Conservation (phyloP, 2,329 filamentous ascomycete genomes). For the Fusarium pseudonygamai region DNA sequence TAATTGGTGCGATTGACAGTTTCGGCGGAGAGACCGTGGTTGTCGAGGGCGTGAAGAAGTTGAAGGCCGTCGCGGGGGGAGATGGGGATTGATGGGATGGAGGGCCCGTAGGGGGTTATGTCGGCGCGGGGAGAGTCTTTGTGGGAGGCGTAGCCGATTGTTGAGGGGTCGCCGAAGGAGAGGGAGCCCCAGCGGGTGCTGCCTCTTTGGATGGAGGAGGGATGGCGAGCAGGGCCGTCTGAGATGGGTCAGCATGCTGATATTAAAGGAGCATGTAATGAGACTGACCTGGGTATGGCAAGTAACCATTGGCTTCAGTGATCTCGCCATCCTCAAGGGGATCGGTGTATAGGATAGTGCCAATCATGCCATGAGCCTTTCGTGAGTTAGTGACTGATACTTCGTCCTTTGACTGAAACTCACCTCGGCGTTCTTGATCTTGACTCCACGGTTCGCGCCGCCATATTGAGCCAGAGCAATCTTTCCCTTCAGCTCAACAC, state of each 20-base stretch:
- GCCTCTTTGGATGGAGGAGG: conserved; percentile 29
- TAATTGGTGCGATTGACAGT: conserved; percentile 21
- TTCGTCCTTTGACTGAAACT: no score
- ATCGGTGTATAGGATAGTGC: conserved; percentile 21
- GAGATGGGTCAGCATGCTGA: neutral
- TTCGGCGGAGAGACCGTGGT: conserved; percentile 9
- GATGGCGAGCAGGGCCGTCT: conserved; percentile 31
- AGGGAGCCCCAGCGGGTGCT: conserved; percentile 32
- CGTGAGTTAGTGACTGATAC: fast-evolving
- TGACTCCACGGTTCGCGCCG: conserved; percentile 24
- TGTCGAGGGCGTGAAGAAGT: conserved; percentile 10
- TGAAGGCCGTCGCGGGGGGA: conserved; percentile 22
- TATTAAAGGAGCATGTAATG: fast-evolving
- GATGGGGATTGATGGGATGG: conserved; percentile 29
- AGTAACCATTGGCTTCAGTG: conserved; percentile 21
- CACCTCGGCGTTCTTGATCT: conserved; percentile 31
- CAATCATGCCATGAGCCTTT: conserved; percentile 24
- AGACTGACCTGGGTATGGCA: conserved; percentile 16
- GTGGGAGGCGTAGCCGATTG: conserved; percentile 31
- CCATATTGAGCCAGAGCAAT: conserved; percentile 22
- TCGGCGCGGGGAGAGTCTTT: conserved; percentile 28
- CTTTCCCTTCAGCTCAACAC: conserved; percentile 16
- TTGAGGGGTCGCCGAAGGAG: conserved; percentile 34
- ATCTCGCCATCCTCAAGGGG: conserved; percentile 26
- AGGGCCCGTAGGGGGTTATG: conserved; percentile 20